phyloP scores from a whole-genome alignment of 2,329 filamentous ascomycete species.

The Colletotrichum eleusines region DNA sequence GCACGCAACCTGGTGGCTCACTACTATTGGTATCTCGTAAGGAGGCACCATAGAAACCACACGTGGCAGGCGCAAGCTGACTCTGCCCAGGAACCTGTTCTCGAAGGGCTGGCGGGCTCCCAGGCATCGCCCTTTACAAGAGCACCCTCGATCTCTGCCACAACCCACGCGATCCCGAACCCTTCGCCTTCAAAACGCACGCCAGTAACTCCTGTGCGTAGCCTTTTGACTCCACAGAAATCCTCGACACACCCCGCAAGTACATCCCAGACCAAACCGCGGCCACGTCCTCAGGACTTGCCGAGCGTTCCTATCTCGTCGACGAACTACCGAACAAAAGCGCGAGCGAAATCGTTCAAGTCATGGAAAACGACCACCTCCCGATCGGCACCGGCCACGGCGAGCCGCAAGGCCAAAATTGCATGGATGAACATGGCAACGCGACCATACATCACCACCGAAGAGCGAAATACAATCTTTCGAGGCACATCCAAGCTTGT shows the following conservation, averaged over 20 bases:
- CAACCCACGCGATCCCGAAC: background rate
- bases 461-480: slow-evolving; percentile 42
- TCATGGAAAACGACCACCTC: slow-evolving; percentile 29
- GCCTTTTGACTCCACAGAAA: background rate
- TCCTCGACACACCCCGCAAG: background rate
- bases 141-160: background rate
- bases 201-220: background rate
- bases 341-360: slow-evolving; percentile 43
- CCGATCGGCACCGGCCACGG: background rate
- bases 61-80: slow-evolving; percentile 12
- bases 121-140: background rate
- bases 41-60: background rate
- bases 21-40: slow-evolving; percentile 16
- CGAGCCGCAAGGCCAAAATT: slow-evolving; percentile 8
- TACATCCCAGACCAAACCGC: background rate
- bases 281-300: background rate
- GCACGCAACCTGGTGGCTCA: slow-evolving; percentile 9
- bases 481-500: slow-evolving; percentile 40
- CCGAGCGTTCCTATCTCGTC: slow-evolving; percentile 12
- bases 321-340: slow-evolving; percentile 39
- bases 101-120: background rate
- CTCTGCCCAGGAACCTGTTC: background rate
- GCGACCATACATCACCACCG: slow-evolving; percentile 46
- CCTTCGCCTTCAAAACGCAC: background rate
- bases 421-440: slow-evolving; percentile 37